Base-by-base conservation (phyloP, 108 stramenopile species). In the Skeletonema marinoi region DNA sequence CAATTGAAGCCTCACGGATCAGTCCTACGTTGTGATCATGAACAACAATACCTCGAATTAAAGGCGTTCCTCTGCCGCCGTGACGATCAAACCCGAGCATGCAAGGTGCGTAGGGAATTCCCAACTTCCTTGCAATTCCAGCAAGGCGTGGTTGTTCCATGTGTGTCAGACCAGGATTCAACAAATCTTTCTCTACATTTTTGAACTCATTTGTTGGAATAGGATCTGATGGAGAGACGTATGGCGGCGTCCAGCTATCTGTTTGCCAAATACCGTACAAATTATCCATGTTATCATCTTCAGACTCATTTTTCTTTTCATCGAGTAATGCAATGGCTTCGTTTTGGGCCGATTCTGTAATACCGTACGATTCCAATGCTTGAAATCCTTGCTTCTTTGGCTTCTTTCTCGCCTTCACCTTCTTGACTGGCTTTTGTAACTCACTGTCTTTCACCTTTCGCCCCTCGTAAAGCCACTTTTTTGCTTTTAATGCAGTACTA, bases 241-340 rank as follows among this genome's bases (percentile, higher is more conserved):
- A 68, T 19, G 75, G 66, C 10, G 92, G 93, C 10, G 66, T 63
- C 92, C 93, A 96, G 7, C 74, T 70, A 10, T 77, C 82, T 4
- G 96, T 96, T 66, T 96, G 96, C 96, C 96, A 96, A 9, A 82
- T 77, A 0, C 88, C 93, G 70, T 90, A 96, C 11, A 96, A 61
- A 48, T 70, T 42, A n/a, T 80, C 72, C 80, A 87, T 87, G 2
- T 71, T 86, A 44, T 75, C 62, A 36, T 83, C 83, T 46, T 82
- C 88, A 17, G 56, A 77, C 3, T 32, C 70, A 6, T 58, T 32
- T 17, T 68, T 66, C 8, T 33, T 19, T 56, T 56, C 25, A 50
- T 82, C 70, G 2, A 76, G 85, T 10, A 65, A 64, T 61, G 78
- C 77, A 8, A 90, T 59, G 6, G 77, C 63, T 31, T 69, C 74